phyloP scores from a whole-genome alignment of 2,329 filamentous ascomycete species.

The Fusarium sp. region DNA sequence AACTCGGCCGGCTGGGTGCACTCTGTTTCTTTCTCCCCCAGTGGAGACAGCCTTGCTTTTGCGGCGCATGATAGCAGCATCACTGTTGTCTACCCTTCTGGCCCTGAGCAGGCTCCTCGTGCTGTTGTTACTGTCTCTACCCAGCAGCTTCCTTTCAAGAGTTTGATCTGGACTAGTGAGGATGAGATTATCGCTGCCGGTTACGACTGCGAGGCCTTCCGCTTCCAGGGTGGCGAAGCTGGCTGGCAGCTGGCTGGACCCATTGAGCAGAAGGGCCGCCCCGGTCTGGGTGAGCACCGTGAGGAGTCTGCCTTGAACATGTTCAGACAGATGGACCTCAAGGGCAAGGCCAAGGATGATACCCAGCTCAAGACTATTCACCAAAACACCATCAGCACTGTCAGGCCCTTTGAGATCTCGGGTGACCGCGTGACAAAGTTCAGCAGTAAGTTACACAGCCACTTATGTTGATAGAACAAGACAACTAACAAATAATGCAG shows the following conservation, averaged over 20 bases:
- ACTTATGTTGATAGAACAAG: background rate
- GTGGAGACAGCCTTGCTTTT: slow-evolving; percentile 93
- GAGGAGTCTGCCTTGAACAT: slow-evolving; percentile 98
- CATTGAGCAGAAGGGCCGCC: slow-evolving; percentile 80
- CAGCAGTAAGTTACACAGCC: slow-evolving; percentile 77
- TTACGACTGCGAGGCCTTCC: slow-evolving; percentile 91
- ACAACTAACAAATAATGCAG: slow-evolving; percentile 61
- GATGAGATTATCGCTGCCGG: slow-evolving; percentile 95
- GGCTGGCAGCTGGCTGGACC: slow-evolving; percentile 90
- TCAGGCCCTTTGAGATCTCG: slow-evolving; percentile 81
- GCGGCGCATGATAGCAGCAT: slow-evolving; percentile 96
- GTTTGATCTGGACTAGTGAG: slow-evolving; percentile 92
- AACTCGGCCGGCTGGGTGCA: slow-evolving; percentile 98
- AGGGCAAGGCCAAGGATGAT: slow-evolving; percentile 92
- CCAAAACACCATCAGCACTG: slow-evolving; percentile 93
- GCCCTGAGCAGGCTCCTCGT: slow-evolving; percentile 88
- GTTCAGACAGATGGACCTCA: slow-evolving; percentile 99
- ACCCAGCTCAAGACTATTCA: slow-evolving; percentile 96
- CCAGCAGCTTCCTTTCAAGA: slow-evolving; percentile 92
- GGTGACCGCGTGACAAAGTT: slow-evolving; percentile 81
- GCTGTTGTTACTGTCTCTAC: slow-evolving; percentile 94
- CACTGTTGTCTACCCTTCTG: slow-evolving; percentile 94
- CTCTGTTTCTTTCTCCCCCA: slow-evolving; percentile 92
- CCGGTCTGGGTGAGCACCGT: slow-evolving; percentile 73
- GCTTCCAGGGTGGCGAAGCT: slow-evolving; percentile 81